Percentiles rank a stretch among this genome's conserved stretches.
Conservation (phyloP, 169 alveolate genomes). For the Eimeria praecox region DNA sequence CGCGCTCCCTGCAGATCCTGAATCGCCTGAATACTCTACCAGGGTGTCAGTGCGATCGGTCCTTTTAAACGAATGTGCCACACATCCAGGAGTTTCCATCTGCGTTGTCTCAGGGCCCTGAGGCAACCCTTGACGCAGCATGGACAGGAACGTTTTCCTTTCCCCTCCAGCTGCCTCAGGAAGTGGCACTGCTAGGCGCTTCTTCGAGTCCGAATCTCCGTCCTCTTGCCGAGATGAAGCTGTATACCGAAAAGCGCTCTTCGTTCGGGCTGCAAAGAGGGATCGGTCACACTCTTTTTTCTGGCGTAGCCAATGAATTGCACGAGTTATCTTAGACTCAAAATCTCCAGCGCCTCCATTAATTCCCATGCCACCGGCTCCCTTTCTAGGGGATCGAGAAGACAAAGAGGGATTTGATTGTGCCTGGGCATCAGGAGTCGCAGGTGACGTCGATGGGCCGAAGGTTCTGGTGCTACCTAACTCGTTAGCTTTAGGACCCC, state of each 20-base stretch:
- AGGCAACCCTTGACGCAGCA: slow-evolving; percentile 43
- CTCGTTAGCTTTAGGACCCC: background rate
- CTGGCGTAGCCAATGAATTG: slow-evolving; percentile 71
- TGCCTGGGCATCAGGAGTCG: slow-evolving; percentile 35
- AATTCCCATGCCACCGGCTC: background rate
- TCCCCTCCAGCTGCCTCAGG: background rate
- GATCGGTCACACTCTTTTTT: slow-evolving; percentile 55
- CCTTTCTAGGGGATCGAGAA: background rate
- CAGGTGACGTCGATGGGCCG: background rate
- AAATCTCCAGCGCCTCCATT: slow-evolving; percentile 35
- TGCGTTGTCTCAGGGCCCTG: background rate
- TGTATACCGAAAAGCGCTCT: background rate
- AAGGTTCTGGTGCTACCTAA: background rate
- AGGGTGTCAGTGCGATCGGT: slow-evolving; percentile 1
- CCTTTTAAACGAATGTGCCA: background rate
- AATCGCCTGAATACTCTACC: background rate
- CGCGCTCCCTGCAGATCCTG: background rate
- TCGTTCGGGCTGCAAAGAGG: slow-evolving; percentile 58
- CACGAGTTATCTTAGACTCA: slow-evolving; percentile 58
- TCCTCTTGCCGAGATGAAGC: background rate
- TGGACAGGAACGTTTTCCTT: background rate
- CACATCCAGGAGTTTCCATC: background rate
- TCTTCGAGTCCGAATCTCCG: background rate
- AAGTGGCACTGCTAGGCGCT: background rate
- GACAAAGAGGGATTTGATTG: background rate